Conservation (phyloP, 352 stramenopile species). For the Globisporangium apiculatum region DNA sequence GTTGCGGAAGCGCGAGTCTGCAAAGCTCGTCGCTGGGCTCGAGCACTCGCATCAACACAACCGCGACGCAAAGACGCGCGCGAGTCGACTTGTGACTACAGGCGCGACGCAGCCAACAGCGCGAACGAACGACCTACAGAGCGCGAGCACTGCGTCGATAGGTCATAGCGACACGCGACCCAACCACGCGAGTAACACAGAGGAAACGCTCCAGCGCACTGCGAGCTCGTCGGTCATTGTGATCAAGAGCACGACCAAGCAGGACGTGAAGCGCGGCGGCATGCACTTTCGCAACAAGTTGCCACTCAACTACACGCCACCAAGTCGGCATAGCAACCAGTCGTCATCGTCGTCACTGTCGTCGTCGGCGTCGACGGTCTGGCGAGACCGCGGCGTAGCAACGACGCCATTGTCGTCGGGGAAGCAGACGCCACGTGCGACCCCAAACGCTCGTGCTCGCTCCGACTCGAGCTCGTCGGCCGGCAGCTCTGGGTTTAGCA, state of each 20-base stretch:
- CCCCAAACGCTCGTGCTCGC: not conserved
- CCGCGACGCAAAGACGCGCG: not conserved
- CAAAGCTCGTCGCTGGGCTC: slow-evolving; percentile 45
- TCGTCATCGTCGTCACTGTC: not conserved
- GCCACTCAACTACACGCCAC: slow-evolving; percentile 51
- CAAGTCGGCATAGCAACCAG: slow-evolving; percentile 14
- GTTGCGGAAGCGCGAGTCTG: slow-evolving; percentile 54
- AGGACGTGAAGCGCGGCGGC: slow-evolving; percentile 14
- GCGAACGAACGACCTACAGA: too few species aligned
- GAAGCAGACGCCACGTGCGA: slow-evolving; percentile 3
- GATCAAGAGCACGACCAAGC: slow-evolving; percentile 27
- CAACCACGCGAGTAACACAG: slow-evolving; percentile 9
- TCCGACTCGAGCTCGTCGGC: slow-evolving; percentile 11
- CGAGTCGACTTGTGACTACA: not conserved
- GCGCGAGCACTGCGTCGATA: too few species aligned
- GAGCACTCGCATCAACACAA: slow-evolving; percentile 13
- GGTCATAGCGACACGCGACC: not conserved
- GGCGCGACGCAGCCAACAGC: not conserved
- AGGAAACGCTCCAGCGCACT: slow-evolving; percentile 3
- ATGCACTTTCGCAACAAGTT: slow-evolving; percentile 77
- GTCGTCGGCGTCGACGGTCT: slow-evolving; percentile 9
- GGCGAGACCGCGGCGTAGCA: slow-evolving; percentile 8
- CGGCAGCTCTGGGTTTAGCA: slow-evolving; percentile 12
- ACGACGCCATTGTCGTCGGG: slow-evolving; percentile 17
- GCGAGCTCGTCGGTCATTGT: slow-evolving; percentile 7